Conservation (phyloP, 495 filamentous ascomycete genomes). For the Penicillium coffeae region DNA sequence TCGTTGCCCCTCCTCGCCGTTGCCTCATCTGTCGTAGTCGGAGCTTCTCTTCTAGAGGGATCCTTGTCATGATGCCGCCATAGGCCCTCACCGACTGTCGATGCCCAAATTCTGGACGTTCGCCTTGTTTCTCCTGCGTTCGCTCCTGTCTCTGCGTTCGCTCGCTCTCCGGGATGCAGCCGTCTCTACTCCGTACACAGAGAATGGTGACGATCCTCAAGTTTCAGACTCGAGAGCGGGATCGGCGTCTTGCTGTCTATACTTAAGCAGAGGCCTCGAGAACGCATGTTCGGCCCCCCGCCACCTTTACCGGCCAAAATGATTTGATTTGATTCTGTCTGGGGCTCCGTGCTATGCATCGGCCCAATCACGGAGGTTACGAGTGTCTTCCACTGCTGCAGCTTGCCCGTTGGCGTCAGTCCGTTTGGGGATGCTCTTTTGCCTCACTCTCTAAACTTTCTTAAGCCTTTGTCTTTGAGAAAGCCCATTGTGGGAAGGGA, state of each 20-base stretch:
- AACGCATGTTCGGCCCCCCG: slow-evolving; percentile 15
- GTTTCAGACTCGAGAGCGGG: slow-evolving; percentile 16
- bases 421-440: not conserved
- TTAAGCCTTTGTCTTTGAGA: not conserved
- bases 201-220: too few relatives aligned
- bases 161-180: too few relatives aligned
- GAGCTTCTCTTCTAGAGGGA: not conserved
- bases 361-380: slow-evolving; percentile 20
- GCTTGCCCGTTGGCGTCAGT: slow-evolving; percentile 1
- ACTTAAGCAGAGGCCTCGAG: too few relatives aligned
- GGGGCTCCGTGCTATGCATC: slow-evolving; percentile 15
- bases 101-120: not conserved
- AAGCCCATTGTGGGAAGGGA: not conserved
- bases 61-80: slow-evolving; percentile 1
- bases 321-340: slow-evolving; percentile 12
- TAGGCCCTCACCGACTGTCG: not conserved
- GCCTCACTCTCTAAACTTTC: not conserved
- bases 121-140: too few relatives aligned
- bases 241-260: too few relatives aligned
- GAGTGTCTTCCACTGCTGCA: not conserved
- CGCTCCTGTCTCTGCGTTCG: too few relatives aligned
- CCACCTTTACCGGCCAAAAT: slow-evolving; percentile 1
- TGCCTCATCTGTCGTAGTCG: not conserved
- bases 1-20: slow-evolving; percentile 13
- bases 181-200: too few relatives aligned